These are phyloP conservation scores for Smittium culicis DNA, from an alignment of 371 early-diverging fungal species.

Conservation along the genomic window DNA sequence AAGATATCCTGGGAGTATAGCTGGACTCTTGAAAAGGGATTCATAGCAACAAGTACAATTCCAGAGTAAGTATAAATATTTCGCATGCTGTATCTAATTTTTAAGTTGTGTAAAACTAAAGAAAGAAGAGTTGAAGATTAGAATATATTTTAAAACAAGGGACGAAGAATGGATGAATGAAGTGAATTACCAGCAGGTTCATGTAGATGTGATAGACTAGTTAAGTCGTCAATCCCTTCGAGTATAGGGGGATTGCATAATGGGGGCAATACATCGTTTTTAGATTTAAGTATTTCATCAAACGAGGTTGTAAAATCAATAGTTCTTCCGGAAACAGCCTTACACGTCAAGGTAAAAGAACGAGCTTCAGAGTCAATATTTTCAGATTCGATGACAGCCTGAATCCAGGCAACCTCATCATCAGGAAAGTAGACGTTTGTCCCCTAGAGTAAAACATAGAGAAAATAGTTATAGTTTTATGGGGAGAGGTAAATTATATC, in stretches of 20 bases:
- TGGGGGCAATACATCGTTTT: constrained; percentile 61
- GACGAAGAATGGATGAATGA: background rate
- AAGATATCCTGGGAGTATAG: constrained; percentile 35
- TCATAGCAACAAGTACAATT: constrained; percentile 93
- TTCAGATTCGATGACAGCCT: constrained; percentile 4
- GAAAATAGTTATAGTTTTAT: too few relatives aligned
- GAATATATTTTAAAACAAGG: background rate
- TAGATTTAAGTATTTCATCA: constrained; percentile 44
- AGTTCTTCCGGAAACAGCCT: background rate
- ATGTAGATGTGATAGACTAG: constrained; percentile 42
- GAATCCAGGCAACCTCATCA: constrained; percentile 12
- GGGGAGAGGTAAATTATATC: too few relatives aligned
- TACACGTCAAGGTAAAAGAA: background rate
- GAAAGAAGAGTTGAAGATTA: background rate
- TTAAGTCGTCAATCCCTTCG: constrained; percentile 84
- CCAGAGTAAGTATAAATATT: constrained; percentile 99
- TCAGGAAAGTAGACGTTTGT: constrained; percentile 12
- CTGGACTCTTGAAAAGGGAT: constrained; percentile 89
- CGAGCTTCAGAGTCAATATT: background rate
- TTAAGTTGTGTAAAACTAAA: constrained; percentile 58
- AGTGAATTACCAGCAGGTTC: background rate
- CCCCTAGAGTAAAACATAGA: constrained; percentile 3
- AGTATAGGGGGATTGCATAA: constrained; percentile 76
- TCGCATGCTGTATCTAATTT: constrained; percentile 68
- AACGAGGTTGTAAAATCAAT: constrained; percentile 48